A percentile compares a stretch with the other conserved stretches of the same genome.
phyloP scores from a whole-genome alignment of 2,329 filamentous ascomycete genomes.

The Acrocalymma vagum region DNA sequence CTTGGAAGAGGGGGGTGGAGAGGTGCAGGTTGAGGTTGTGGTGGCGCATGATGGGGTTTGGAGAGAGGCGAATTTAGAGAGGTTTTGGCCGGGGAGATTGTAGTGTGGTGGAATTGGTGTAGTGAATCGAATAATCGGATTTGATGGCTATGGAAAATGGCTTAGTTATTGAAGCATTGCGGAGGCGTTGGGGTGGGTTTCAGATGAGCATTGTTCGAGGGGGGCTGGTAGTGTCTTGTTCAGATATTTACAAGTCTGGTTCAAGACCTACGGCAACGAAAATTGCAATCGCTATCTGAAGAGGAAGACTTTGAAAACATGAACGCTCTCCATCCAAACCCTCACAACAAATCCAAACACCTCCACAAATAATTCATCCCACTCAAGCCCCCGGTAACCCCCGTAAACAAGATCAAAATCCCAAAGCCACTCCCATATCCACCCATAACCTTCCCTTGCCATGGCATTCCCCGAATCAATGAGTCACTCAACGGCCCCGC shows the following conservation, averaged over 20 bases:
- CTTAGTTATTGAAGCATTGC: no score
- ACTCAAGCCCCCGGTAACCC: conserved; percentile 36
- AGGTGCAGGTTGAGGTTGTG: conserved; percentile 54
- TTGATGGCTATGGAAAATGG: no score
- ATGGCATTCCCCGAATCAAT: conserved; percentile 36
- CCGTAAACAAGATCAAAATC: conserved; percentile 47
- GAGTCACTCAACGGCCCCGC: conserved; percentile 56
- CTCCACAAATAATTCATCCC: conserved; percentile 9
- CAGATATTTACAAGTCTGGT: no score
- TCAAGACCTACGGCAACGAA: no score
- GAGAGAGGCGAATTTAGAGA: conserved; percentile 50
- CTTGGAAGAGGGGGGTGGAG: conserved; percentile 26
- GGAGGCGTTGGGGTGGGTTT: no score
- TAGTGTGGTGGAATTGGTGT: no score
- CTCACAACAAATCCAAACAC: conserved; percentile 2
- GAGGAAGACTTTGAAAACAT: no score
- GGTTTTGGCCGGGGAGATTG: conserved; percentile 34
- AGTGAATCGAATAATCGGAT: no score
- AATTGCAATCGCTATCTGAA: no score
- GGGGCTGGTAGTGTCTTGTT: no score
- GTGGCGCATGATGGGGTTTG: conserved; percentile 61
- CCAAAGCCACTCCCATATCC: conserved; percentile 52
- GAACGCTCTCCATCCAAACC: no score
- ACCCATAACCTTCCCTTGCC: conserved; percentile 36
- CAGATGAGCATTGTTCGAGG: no score